Base-by-base conservation (phyloP, 2,329 filamentous ascomycete genomes). In the Pseudophaeomoniella oleicola region DNA sequence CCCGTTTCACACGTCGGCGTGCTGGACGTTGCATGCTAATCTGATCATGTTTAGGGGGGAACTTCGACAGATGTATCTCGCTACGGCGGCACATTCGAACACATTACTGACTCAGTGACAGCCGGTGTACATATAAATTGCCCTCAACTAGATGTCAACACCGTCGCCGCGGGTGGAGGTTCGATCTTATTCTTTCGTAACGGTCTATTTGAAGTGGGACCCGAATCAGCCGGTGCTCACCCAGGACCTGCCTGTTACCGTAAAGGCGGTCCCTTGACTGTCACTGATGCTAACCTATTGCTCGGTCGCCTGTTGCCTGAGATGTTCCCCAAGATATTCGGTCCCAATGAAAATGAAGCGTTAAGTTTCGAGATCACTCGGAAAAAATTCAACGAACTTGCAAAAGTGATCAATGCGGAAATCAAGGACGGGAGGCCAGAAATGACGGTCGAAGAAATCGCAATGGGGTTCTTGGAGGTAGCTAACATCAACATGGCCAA, bases 251-350 rank as follows among this genome's bases (percentile, higher is more conserved):
- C 84, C 1, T 94, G 86, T 47, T 94, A 94, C 56, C 72, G 86
- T 19, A 94, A 94, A 56, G 83, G 80, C 0, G 87, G 87, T 0
- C 86, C 87, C 3, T 68, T 87, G 3, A 90, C 87, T 0, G 86
- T 94, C n/a, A 94, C 87, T 0, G 87, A 94, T 52, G 87, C 87
- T 2, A 94, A 94, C 47, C 57, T 94, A 4, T 84, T 84, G 48
- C 72, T 94, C 0, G 86, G 87, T 0, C 72, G 87, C 29, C 54
- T 59, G 29, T 47, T 56, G 27, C 62, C 46, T 0, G 83, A 92
- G 42, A 93, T 90, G 64, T 94, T 94, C 51, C 87, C 87, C 0
- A 86, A 83, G 51, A 93, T 94, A 38, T 94, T 94, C 50, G 86
- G 86, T 30, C 77, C 81, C 53, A 78, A 84, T 32, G 86, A 93